phyloP scores from a whole-genome alignment of 805 yeast genomes.

The Candida cerambycidarum region DNA sequence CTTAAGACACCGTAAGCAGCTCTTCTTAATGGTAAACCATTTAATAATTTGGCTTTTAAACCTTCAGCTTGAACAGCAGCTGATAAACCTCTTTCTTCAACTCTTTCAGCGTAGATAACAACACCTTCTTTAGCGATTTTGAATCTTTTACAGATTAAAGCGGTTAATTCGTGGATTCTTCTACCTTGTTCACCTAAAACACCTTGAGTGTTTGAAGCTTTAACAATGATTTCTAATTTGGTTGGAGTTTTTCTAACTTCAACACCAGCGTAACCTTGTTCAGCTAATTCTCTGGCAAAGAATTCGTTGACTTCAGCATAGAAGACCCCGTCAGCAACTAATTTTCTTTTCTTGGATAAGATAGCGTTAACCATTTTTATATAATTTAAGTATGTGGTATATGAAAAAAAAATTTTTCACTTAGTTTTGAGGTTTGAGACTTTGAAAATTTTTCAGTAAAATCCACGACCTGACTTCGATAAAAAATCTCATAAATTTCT shows the following conservation, averaged over 20 bases:
- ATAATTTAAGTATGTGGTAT: conserved; percentile 2
- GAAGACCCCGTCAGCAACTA: conserved; percentile 99
- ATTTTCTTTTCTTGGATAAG: conserved; percentile 95
- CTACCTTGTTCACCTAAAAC: conserved; percentile 99
- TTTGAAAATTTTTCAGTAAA: conserved; percentile 5
- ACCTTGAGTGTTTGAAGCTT: conserved; percentile 98
- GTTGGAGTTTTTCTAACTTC: conserved; percentile 98
- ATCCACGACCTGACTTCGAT: conserved; percentile 1
- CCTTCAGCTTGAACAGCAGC: conserved; percentile 99
- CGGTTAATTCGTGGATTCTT: conserved; percentile 98
- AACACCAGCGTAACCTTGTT: conserved; percentile 99
- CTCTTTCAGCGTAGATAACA: conserved; percentile 97
- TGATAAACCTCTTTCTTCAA: conserved; percentile 98
- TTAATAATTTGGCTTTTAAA: conserved; percentile 93
- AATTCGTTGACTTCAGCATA: conserved; percentile 99
- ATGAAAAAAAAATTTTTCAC: conserved; percentile 6
- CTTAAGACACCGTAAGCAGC: conserved; percentile 99
- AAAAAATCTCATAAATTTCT: conserved; percentile 1
- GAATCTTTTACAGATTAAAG: conserved; percentile 98
- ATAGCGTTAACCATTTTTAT: conserved; percentile 47
- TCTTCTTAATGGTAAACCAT: conserved; percentile 99
- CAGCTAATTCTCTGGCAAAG: conserved; percentile 99
- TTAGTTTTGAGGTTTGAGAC: background rate
- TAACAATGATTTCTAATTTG: conserved; percentile 97
- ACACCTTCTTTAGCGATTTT: conserved; percentile 90